Percentiles rank a stretch among this genome's conserved stretches.
Evolutionary conservation across 306 rosid genomes (phyloP).

Genomic region (Nissolia schottii): DNA sequence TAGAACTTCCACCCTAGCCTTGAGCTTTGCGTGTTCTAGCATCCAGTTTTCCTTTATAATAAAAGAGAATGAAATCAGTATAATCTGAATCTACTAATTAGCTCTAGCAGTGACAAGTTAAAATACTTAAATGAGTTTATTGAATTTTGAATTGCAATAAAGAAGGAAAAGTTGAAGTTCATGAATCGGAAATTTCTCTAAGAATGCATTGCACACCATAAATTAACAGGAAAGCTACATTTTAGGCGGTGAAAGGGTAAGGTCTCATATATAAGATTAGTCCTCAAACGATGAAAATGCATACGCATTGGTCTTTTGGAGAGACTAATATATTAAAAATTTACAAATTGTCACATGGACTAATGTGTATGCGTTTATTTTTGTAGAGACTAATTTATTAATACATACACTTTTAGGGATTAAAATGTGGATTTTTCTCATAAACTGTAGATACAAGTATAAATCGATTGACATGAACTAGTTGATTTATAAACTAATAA

Average conservation of each 20-base stretch:
- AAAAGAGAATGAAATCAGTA: background rate
- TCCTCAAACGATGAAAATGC: too few relatives aligned
- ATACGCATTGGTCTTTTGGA: too few relatives aligned
- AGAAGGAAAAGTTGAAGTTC: background rate
- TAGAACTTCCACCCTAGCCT: constrained; percentile 77
- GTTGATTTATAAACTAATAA: background rate
- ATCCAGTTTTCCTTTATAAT: constrained; percentile 61
- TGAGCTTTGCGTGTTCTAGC: constrained; percentile 75
- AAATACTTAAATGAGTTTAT: background rate
- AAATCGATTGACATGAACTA: background rate
- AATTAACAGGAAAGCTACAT: too few relatives aligned
- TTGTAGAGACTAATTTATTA: too few relatives aligned
- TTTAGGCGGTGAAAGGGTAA: too few relatives aligned
- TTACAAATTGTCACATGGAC: too few relatives aligned
- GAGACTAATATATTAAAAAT: too few relatives aligned
- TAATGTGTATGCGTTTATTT: too few relatives aligned
- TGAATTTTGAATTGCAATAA: background rate
- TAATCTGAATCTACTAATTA: background rate
- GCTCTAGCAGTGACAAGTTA: background rate
- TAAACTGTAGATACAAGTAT: background rate
- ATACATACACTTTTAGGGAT: too few relatives aligned
- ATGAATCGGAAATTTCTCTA: background rate
- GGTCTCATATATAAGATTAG: too few relatives aligned
- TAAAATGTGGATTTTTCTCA: too few relatives aligned
- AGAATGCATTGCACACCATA: background rate